These are phyloP conservation scores for Suillus subaureus DNA, from an alignment of 768 basidiomycete genomes.

Conservation along the genomic window DNA sequence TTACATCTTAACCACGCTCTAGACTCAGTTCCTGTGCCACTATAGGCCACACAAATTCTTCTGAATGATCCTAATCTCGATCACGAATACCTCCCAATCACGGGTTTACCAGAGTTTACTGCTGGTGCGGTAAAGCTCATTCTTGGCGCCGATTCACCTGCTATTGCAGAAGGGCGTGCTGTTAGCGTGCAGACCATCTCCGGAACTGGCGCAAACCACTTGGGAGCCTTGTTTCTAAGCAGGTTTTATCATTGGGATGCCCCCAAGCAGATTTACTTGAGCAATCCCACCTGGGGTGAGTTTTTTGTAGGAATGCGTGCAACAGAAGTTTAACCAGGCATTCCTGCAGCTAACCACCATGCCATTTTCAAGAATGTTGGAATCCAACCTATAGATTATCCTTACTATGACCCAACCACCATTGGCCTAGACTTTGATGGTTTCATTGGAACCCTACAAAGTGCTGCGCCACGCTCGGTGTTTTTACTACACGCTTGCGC, in stretches of 20 bases:
- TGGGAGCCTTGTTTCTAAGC: constrained; percentile 85
- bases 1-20: constrained; percentile 1
- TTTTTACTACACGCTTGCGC: constrained; percentile 94
- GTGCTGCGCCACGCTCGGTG: constrained; percentile 75
- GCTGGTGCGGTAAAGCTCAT: constrained; percentile 81
- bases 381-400: constrained; percentile 82
- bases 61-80: constrained; percentile 73
- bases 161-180: constrained; percentile 70
- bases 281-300: constrained; percentile 91
- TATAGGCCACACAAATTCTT: constrained; percentile 72
- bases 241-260: constrained; percentile 76
- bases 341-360: constrained; percentile 73
- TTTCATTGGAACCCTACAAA: constrained; percentile 58
- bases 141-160: constrained; percentile 70
- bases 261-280: constrained; percentile 74
- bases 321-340: constrained; percentile 1
- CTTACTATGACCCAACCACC: constrained; percentile 93
- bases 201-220: constrained; percentile 94
- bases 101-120: constrained; percentile 83
- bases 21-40: constrained; percentile 8
- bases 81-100: constrained; percentile 93
- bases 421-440: constrained; percentile 83
- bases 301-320: not conserved
- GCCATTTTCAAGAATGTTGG: constrained; percentile 91
- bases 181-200: constrained; percentile 91